Conservation (phyloP, 768 basidiomycete species). For the Leccinum olivaceopallidum region DNA sequence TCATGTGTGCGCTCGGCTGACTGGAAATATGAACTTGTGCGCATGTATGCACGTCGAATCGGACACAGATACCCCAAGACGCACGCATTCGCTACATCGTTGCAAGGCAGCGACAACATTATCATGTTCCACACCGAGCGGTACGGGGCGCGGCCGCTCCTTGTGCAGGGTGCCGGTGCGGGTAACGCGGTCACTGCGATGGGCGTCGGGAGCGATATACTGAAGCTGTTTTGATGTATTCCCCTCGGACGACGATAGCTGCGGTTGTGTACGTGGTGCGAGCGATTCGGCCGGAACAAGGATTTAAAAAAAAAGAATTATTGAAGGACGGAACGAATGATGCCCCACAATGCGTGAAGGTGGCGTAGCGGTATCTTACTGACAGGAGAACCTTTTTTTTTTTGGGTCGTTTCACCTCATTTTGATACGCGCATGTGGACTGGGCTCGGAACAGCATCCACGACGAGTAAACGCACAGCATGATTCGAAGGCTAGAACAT, state of each 20-base stretch:
- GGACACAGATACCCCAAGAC: slow-evolving; percentile 72
- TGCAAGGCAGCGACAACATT: slow-evolving; percentile 97
- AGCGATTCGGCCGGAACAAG: slow-evolving; percentile 5
- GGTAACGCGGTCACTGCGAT: slow-evolving; percentile 99
- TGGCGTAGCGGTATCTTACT: slow-evolving; percentile 1
- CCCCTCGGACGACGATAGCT: not conserved
- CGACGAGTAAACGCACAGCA: not conserved
- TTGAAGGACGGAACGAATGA: not conserved
- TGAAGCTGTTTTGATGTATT: slow-evolving; percentile 43
- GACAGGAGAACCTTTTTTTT: slow-evolving; percentile 9
- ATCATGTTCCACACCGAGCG: slow-evolving; percentile 96
- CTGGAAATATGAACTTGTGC: not conserved
- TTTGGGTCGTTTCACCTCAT: not conserved
- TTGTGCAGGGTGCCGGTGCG: slow-evolving; percentile 95
- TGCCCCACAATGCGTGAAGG: slow-evolving; percentile 3
- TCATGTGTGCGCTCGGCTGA: not conserved
- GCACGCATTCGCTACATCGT: slow-evolving; percentile 94
- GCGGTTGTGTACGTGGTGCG: slow-evolving; percentile 7
- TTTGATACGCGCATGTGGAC: not conserved
- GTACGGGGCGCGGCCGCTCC: slow-evolving; percentile 85
- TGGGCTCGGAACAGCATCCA: slow-evolving; percentile 3
- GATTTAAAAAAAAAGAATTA: not conserved
- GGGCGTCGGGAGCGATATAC: slow-evolving; percentile 89
- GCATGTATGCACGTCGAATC: not conserved
- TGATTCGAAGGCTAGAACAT: not conserved